Evolutionary conservation across 345 rosid species (phyloP).

Genomic region (Salix koriyanagi): DNA sequence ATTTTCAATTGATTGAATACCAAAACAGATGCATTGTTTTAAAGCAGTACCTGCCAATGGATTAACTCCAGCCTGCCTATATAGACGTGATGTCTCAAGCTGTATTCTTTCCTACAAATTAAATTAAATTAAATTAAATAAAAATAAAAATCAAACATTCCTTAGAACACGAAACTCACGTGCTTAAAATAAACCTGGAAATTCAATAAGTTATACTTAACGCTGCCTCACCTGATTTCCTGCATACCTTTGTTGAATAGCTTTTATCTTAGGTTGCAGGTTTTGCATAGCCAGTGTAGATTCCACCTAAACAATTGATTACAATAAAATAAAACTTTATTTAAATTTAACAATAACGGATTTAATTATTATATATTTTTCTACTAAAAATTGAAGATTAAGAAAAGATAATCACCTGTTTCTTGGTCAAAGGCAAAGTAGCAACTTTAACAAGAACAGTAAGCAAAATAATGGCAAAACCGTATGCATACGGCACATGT

Average conservation of each 20-base stretch:
- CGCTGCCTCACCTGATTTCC: conserved; percentile 72
- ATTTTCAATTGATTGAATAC: background rate
- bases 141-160: background rate
- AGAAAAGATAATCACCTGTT: conserved; percentile 46
- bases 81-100: conserved; percentile 87
- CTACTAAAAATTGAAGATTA: background rate
- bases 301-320: conserved; percentile 59
- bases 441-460: conserved; percentile 78
- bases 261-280: conserved; percentile 93
- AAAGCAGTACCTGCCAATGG: conserved; percentile 75
- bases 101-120: conserved; percentile 81
- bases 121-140: background rate
- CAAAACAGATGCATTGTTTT: background rate
- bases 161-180: background rate
- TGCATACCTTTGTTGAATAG: conserved; percentile 96
- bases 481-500: conserved; percentile 87
- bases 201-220: background rate
- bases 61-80: conserved; percentile 94
- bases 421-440: conserved; percentile 83
- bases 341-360: background rate
- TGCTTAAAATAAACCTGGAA: conserved; percentile 1
- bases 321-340: background rate
- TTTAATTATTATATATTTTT: background rate
- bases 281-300: conserved; percentile 97
- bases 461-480: conserved; percentile 86